Evolutionary conservation across 2,329 filamentous ascomycete genomes (phyloP).

Genomic region (Mycocentrospora acerina): DNA sequence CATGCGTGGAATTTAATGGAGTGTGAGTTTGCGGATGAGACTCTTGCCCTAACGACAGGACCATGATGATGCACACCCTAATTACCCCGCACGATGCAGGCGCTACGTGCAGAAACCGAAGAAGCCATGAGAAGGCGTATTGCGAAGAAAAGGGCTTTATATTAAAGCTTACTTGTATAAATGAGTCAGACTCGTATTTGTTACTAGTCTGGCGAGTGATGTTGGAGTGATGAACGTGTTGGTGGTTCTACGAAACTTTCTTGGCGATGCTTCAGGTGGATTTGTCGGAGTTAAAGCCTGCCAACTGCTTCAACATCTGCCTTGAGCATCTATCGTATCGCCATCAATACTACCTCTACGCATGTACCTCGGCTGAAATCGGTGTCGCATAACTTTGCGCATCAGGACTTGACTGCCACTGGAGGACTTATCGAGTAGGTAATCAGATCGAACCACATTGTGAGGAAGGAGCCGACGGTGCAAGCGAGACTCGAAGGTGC

Average conservation of each 20-base stretch:
- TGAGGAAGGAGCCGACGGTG: constrained; percentile 4
- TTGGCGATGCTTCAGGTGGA: constrained; percentile 10
- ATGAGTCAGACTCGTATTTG: not conserved
- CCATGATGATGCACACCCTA: no score
- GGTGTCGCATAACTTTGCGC: constrained; percentile 11
- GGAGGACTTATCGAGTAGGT: not conserved
- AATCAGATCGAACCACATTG: not conserved
- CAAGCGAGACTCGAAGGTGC: no score
- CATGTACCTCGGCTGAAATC: not conserved
- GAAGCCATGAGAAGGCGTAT: no score
- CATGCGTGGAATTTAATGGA: no score
- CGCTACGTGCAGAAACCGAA: not conserved
- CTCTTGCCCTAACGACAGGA: no score
- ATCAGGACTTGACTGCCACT: constrained; percentile 1
- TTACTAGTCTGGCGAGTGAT: not conserved
- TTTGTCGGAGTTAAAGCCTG: constrained; percentile 3
- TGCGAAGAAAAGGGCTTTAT: not conserved
- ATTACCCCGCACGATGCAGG: not conserved
- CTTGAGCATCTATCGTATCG: not conserved
- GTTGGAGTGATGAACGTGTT: not conserved
- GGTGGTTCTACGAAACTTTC: not conserved
- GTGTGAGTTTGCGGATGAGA: no score
- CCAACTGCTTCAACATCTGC: not conserved
- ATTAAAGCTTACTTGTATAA: not conserved
- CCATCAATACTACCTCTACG: not conserved